Evolutionary conservation across 2,329 filamentous ascomycete genomes (phyloP).

Genomic region (Monosporascus ibericus): DNA sequence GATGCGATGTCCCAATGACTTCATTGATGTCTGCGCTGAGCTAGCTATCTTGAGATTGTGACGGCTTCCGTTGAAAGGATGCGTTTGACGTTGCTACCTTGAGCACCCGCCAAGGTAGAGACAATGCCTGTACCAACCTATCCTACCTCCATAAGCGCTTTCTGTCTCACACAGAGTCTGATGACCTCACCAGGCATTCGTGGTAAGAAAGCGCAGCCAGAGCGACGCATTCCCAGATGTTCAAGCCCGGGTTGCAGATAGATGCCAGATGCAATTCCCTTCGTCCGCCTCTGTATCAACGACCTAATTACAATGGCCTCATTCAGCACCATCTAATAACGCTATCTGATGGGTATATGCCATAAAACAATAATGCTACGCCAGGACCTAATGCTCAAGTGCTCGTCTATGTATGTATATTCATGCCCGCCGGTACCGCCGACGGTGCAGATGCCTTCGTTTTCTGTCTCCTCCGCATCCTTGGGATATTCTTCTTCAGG

Average conservation of each 20-base stretch:
- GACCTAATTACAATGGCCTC: no score
- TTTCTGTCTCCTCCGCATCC: conserved; percentile 21
- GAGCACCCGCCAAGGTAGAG: not conserved
- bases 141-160: no score
- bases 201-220: no score
- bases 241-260: not conserved
- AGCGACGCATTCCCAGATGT: not conserved
- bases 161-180: no score
- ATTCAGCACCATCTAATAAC: not conserved
- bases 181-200: no score
- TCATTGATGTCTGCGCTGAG: conserved; percentile 14
- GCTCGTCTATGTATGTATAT: not conserved
- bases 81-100: not conserved
- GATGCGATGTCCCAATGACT: conserved; percentile 13
- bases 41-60: conserved; percentile 6
- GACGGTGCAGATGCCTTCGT: conserved; percentile 6
- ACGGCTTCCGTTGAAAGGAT: conserved; percentile 3
- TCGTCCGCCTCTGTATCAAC: no score
- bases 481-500: conserved; percentile 21
- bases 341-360: conserved; percentile 20
- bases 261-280: not conserved
- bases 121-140: no score
- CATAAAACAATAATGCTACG: conserved; percentile 4
- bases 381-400: not conserved
- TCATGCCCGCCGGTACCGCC: conserved; percentile 3